phyloP scores from a whole-genome alignment of 2,329 filamentous ascomycete genomes.

The Penicillium decumbens region DNA sequence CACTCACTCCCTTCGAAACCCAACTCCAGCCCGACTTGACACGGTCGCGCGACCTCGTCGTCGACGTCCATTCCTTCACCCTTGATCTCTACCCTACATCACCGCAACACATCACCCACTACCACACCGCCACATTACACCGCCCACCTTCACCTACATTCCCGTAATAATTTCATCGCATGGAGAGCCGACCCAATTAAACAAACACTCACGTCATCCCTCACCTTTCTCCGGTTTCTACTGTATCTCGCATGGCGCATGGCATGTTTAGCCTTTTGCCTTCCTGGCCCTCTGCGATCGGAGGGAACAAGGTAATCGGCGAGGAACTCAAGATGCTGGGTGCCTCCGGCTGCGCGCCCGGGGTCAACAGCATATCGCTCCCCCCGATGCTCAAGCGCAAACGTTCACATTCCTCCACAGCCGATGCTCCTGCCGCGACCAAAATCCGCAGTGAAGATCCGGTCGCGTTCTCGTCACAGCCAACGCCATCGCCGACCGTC shows the following conservation, averaged over 20 bases:
- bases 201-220: background rate
- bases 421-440: conserved; percentile 29
- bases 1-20: conserved; percentile 3
- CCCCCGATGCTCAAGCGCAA: conserved; percentile 56
- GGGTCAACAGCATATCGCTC: conserved; percentile 21
- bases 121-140: conserved; percentile 1
- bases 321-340: conserved; percentile 44
- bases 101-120: background rate
- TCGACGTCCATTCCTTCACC: conserved; percentile 28
- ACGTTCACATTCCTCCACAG: conserved; percentile 48
- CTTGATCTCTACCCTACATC: conserved; percentile 2
- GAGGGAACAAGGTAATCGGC: conserved; percentile 44
- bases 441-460: conserved; percentile 31
- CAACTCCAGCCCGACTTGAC: conserved; percentile 8
- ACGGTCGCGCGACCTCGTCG: conserved; percentile 20
- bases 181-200: background rate
- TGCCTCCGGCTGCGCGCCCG: conserved; percentile 30
- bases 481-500: conserved; percentile 3
- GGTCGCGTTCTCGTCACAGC: conserved; percentile 2
- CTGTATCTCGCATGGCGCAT: conserved; percentile 44
- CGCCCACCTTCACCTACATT: background rate
- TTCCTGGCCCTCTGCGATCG: conserved; percentile 44
- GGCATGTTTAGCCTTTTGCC: conserved; percentile 47
- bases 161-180: background rate
- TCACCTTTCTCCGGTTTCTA: conserved; percentile 9